These are phyloP conservation scores for Fusarium sp. DNA, from an alignment of 2,329 filamentous ascomycete species.

Conservation along the genomic window DNA sequence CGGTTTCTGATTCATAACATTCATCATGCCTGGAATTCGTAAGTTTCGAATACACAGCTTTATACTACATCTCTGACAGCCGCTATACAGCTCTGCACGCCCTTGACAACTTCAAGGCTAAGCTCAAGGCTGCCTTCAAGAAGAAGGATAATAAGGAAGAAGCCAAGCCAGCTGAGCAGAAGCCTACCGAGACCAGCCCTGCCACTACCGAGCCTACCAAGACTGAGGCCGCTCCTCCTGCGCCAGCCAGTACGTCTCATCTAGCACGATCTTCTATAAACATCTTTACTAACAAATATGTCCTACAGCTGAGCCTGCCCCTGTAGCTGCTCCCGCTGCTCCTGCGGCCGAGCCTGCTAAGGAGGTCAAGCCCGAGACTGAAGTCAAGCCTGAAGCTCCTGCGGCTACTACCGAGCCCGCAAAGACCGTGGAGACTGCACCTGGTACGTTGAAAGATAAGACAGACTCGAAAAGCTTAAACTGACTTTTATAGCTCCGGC, in stretches of 20 bases:
- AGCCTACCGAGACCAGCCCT: slow-evolving; percentile 42
- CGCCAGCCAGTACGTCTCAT: slow-evolving; percentile 48
- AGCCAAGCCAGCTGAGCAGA: slow-evolving; percentile 38
- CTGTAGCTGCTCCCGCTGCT: slow-evolving; percentile 20
- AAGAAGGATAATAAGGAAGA: slow-evolving; percentile 57
- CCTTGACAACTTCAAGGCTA: slow-evolving; percentile 67
- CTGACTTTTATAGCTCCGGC: slow-evolving; percentile 40
- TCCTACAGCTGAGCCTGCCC: slow-evolving; percentile 39
- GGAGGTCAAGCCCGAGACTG: slow-evolving; percentile 47
- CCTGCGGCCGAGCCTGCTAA: slow-evolving; percentile 45
- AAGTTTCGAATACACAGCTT: slow-evolving; percentile 47
- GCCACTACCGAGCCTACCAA: slow-evolving; percentile 51
- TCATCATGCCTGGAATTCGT: slow-evolving; percentile 66
- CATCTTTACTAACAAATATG: slow-evolving; percentile 19
- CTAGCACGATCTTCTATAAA: slow-evolving; percentile 2
- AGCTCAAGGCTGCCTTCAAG: slow-evolving; percentile 66
- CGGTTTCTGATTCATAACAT: slow-evolving; percentile 1
- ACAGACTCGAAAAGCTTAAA: neutral
- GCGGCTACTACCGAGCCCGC: slow-evolving; percentile 44
- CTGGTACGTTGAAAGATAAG: slow-evolving; percentile 30
- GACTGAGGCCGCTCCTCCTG: slow-evolving; percentile 51
- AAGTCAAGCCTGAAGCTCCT: slow-evolving; percentile 43
- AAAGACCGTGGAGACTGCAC: slow-evolving; percentile 43
- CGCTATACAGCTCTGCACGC: slow-evolving; percentile 61
- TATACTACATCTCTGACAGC: neutral